phyloP scores from a whole-genome alignment of 352 stramenopile species.

The Bremia lactucae region DNA sequence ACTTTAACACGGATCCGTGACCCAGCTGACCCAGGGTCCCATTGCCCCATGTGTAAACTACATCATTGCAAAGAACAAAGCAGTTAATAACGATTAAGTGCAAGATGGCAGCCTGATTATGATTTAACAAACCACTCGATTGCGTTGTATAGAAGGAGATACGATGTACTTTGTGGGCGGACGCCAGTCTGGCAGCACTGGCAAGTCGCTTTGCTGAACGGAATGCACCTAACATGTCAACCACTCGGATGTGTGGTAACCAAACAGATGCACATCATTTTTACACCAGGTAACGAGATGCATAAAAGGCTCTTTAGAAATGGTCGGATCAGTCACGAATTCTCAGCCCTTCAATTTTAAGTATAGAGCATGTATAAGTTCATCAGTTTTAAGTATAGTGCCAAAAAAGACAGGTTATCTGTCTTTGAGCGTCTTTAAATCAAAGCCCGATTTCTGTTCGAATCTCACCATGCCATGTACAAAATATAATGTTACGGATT shows the following conservation, averaged over 20 bases:
- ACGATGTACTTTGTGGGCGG: constrained; percentile 10
- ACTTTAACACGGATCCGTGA: constrained; percentile 68
- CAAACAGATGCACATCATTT: not conserved
- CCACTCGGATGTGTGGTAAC: constrained; percentile 35
- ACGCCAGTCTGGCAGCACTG: constrained; percentile 5
- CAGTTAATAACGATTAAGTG: not conserved
- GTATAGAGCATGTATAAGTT: no score
- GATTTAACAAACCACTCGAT: constrained; percentile 36
- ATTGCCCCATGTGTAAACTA: constrained; percentile 80
- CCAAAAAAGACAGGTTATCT: no score
- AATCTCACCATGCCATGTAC: not conserved
- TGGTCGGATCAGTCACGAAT: no score
- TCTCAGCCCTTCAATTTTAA: no score
- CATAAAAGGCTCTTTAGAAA: no score
- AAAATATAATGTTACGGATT: constrained; percentile 20
- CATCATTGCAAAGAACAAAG: not conserved
- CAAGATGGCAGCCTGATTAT: not conserved
- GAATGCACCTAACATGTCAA: constrained; percentile 33
- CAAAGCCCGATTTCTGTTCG: not conserved
- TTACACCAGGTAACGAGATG: no score
- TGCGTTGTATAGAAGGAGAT: constrained; percentile 40
- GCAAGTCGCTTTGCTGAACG: constrained; percentile 16
- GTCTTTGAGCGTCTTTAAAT: not conserved
- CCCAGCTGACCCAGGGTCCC: constrained; percentile 79
- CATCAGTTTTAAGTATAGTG: no score